Conservation (phyloP, 2,329 filamentous ascomycete genomes). For the Akanthomyces dipterigenus region DNA sequence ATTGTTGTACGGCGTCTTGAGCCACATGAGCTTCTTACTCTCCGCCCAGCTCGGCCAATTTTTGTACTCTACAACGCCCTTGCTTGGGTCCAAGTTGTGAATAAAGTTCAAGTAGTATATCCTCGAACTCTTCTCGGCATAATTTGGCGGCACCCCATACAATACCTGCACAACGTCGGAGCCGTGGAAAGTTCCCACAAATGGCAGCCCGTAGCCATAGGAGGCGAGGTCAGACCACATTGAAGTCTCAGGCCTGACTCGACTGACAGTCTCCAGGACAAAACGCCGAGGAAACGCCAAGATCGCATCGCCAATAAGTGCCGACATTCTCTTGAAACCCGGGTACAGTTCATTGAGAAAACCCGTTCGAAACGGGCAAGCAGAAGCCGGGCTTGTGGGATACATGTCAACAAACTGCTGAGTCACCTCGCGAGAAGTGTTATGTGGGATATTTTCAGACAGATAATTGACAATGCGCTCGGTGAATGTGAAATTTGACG, state of each 20-base stretch:
- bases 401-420: background rate
- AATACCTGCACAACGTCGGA: conserved; percentile 65
- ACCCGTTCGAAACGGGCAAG: background rate
- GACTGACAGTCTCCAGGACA: conserved; percentile 50
- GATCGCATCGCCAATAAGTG: conserved; percentile 66
- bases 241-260: conserved; percentile 49
- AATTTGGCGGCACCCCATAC: conserved; percentile 55
- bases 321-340: conserved; percentile 69
- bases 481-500: background rate
- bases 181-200: conserved; percentile 12
- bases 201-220: conserved; percentile 70
- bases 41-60: conserved; percentile 31
- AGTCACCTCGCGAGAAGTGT: background rate
- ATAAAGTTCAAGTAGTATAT: conserved; percentile 70
- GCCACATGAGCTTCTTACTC: conserved; percentile 44
- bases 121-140: conserved; percentile 52
- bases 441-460: background rate
- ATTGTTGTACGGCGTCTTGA: conserved; percentile 27
- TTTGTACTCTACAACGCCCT: conserved; percentile 32
- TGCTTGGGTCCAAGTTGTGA: conserved; percentile 64
- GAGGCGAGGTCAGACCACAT: conserved; percentile 70
- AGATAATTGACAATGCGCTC: background rate
- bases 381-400: background rate
- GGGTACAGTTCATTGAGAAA: background rate
- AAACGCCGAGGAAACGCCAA: conserved; percentile 66